Percentiles rank a stretch among this genome's conserved stretches.
Conservation (phyloP, 2,329 filamentous ascomycete genomes). For the Verticillium dahliae region DNA sequence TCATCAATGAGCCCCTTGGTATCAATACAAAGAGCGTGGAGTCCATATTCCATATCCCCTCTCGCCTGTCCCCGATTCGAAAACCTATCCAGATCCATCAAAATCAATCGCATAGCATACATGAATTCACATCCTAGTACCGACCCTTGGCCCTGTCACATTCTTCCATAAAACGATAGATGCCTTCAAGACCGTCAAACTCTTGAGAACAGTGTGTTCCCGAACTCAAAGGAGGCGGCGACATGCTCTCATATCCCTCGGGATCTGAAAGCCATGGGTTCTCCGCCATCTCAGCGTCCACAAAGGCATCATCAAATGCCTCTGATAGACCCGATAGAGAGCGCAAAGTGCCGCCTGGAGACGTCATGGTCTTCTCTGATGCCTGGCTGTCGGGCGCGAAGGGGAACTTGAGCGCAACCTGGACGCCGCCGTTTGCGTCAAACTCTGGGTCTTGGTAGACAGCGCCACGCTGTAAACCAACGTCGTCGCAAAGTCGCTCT, state of each 20-base stretch:
- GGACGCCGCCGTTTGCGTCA: conserved; percentile 56
- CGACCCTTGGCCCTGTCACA: conserved; percentile 35
- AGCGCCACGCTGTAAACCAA: conserved; percentile 74
- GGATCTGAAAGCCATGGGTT: conserved; percentile 43
- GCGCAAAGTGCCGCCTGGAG: conserved; percentile 40
- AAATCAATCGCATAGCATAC: neutral
- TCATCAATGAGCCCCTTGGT: neutral
- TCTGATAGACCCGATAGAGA: conserved; percentile 34
- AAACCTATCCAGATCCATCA: neutral
- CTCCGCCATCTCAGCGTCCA: conserved; percentile 31
- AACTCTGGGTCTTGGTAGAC: conserved; percentile 75
- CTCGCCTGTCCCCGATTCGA: neutral
- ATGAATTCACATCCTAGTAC: neutral
- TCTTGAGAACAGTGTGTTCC: conserved; percentile 37
- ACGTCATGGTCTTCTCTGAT: conserved; percentile 26
- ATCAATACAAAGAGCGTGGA: conserved; percentile 3
- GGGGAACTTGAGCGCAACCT: conserved; percentile 76
- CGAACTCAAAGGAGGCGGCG: conserved; percentile 35
- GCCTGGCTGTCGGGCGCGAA: conserved; percentile 58
- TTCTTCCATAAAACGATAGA: conserved; percentile 52
- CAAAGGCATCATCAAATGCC: conserved; percentile 27
- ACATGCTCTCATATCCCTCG: conserved; percentile 44
- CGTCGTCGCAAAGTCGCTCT: conserved; percentile 76
- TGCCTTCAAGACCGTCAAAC: conserved; percentile 49
- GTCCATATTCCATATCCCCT: neutral